Evolutionary conservation across 2,329 filamentous ascomycete genomes (phyloP), one percentile per base, ranked within the genome.

Genomic region (Acephala macrosclerotiorum): DNA sequence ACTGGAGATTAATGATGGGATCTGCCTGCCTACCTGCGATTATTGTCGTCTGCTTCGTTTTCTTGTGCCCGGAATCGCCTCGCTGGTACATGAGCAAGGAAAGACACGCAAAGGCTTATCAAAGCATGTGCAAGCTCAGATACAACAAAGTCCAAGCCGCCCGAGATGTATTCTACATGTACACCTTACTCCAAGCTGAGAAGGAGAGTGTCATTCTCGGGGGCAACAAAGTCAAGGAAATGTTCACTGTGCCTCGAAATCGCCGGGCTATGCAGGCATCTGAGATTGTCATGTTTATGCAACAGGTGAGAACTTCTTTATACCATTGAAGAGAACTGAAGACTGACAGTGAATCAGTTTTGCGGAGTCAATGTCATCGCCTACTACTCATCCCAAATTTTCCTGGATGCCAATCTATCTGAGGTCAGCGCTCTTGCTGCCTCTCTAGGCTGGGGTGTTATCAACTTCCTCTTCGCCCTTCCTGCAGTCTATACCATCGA

Each of bases 1-100:
- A 90, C 66, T 92, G 90, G 89, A 85, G 89, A 29, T 78, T 91
- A 47, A 91, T 91, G 87, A 84, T 92, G 79, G 70, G 69, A 12
- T 90, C 87, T 2, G 88, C 90, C 11, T 84, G 55, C 76, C 80
- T 90, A 16, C 87, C 87, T 0, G 86, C 87, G 18, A 76, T 90
- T 29, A 57, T 88, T 35, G 85, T 88, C 25, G 86, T 82, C 66
- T 76, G 79, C 61, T 85, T 80, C 29, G 73, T 76, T n/a, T 69
- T 66, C 57, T 16, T 66, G 12, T 80, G 80, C 60, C 83, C 83
- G 0, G 83, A 85, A 68, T 84, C 82, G 3, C 83, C 83, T 2
- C 29, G 84, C 40, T 83, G 82, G 81, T 84, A 85, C 72, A 78
- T 87, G 67, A 79, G 79, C 59, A 84, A 85, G 74, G 73, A 78